phyloP scores from a whole-genome alignment of 176 grass and related monocot genomes.

The Melocanna baccifera region DNA sequence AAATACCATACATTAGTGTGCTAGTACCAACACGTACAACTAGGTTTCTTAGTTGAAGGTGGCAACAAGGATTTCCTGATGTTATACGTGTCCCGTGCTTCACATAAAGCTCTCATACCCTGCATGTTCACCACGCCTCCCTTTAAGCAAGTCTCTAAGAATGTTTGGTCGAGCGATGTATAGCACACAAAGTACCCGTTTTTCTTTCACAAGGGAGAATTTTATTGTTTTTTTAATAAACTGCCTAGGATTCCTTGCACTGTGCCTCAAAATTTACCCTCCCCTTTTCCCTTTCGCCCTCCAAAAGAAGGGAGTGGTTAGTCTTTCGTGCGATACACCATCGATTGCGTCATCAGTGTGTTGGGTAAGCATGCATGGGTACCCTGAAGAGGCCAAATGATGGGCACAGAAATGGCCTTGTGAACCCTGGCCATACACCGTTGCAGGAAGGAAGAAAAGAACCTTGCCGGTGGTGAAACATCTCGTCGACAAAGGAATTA shows the following conservation, averaged over 20 bases:
- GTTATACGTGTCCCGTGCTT: too few relatives aligned
- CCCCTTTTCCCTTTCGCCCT: background rate
- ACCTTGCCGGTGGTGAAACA: background rate
- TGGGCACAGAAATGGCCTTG: background rate
- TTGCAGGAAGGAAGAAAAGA: background rate
- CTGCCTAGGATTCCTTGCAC: constrained; percentile 7
- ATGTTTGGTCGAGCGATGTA: background rate
- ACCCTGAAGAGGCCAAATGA: background rate
- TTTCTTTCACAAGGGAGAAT: background rate
- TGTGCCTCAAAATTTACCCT: background rate
- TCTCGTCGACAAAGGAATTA: background rate
- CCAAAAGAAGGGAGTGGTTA: background rate
- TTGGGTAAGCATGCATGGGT: constrained; percentile 8
- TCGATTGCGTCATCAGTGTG: constrained; percentile 25
- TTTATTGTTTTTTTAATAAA: background rate
- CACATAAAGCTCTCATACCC: too few relatives aligned
- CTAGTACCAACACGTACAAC: too few relatives aligned
- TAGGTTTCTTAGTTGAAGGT: too few relatives aligned
- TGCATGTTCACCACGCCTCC: too few relatives aligned
- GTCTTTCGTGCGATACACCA: background rate
- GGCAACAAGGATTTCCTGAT: too few relatives aligned
- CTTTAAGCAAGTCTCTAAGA: background rate
- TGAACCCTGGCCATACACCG: background rate
- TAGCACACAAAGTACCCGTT: background rate
- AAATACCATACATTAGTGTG: too few relatives aligned